Base-by-base conservation (phyloP, 768 basidiomycete genomes). In the Phaeotremella fagi region DNA sequence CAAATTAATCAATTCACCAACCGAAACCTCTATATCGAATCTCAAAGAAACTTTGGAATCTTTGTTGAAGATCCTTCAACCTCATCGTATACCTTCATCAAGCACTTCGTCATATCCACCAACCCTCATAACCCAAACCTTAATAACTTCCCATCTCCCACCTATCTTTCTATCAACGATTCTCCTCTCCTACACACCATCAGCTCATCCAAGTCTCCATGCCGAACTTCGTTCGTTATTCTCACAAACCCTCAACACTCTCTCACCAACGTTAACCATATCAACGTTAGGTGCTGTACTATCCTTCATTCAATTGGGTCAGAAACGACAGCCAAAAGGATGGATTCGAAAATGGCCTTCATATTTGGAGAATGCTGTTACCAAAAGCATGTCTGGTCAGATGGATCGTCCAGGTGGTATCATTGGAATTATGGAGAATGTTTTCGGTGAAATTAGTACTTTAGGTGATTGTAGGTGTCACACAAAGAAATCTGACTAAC, bases 401-500 rank as follows among this genome's bases (percentile, higher is more conserved):
- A 25, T 66, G 24, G 43, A 57, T 23, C 22, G 62, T 33, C 50
- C 49, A 20, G 58, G 60, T 38, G 68, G 68, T 15, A 56, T 66
- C 0, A 55, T 45, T 25, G 68, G 59, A 0, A 25, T 70, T 41
- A 58, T 70, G 59, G 59, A 54, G 35, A 64, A 64, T 60, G 54
- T 64, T 1, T 54, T 66, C 20, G 64, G 68, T 3, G 61, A 63
- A 35, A 42, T 43, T 12, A 55, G 49, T 1, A 47, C 47, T 16
- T 47, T 50, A 23, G 56, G 57, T 24, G 55, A 52, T 52, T 46
- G 47, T 3, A 29, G 50, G 27, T 42, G 59, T 52, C 44, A 48
- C 11, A 23, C 11, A 51, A 25, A 5, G 16, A 7, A 7, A 16
- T 7, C 31, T 41, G 38, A 41, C 38, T 6, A 22, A 41, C 6